Evolutionary conservation across 495 filamentous ascomycete genomes (phyloP).

Genomic region (Neurospora sp.): DNA sequence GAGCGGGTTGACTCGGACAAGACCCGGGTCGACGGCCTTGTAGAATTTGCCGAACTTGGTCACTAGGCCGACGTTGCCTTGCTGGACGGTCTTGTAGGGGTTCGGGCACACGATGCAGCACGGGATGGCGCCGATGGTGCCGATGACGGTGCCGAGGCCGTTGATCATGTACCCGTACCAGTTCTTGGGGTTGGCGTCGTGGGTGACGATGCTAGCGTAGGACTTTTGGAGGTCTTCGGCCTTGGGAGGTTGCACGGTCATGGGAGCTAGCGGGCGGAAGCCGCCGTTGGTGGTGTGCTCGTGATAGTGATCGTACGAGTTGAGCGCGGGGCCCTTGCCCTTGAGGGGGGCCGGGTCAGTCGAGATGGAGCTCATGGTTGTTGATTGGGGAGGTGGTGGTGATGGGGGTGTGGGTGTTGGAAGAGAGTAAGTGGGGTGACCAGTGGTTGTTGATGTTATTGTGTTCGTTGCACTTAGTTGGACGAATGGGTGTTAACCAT

Average conservation of each 20-base stretch:
- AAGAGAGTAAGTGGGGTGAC: not conserved
- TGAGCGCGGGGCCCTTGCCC: slow-evolving; percentile 13
- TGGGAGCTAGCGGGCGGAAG: slow-evolving; percentile 38
- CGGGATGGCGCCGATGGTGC: slow-evolving; percentile 76
- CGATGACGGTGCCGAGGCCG: slow-evolving; percentile 62
- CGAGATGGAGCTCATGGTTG: not conserved
- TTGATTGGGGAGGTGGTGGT: not conserved
- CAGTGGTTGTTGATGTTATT: not conserved
- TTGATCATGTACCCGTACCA: slow-evolving; percentile 92
- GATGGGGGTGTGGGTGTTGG: not conserved
- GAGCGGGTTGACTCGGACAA: slow-evolving; percentile 97
- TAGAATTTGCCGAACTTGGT: slow-evolving; percentile 96
- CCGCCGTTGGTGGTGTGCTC: slow-evolving; percentile 5
- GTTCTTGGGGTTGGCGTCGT: slow-evolving; percentile 63
- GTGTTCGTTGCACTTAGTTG: not conserved
- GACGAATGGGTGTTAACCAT: not conserved
- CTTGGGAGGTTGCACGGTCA: slow-evolving; percentile 73
- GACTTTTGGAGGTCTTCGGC: slow-evolving; percentile 77
- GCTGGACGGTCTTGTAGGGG: slow-evolving; percentile 86
- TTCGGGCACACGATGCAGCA: slow-evolving; percentile 92
- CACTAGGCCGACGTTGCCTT: slow-evolving; percentile 90
- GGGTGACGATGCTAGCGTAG: slow-evolving; percentile 69
- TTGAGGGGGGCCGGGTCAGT: slow-evolving; percentile 9
- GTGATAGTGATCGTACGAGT: not conserved
- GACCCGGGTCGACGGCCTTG: slow-evolving; percentile 90